phyloP scores from a whole-genome alignment of 2,329 filamentous ascomycete genomes.

The Fusarium sterilihyphosum region DNA sequence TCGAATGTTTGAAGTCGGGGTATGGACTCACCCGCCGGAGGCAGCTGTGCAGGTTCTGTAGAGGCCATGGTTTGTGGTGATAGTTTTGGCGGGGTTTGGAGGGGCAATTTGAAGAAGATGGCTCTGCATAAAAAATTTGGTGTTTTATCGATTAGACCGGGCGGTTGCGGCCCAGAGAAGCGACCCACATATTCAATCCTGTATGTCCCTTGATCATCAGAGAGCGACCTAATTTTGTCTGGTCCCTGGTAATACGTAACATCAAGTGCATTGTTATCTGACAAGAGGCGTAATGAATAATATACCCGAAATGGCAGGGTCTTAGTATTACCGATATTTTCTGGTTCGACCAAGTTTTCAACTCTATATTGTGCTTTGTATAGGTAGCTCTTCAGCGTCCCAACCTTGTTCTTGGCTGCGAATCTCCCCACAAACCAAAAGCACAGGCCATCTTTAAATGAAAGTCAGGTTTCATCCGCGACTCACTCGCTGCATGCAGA shows the following conservation, averaged over 20 bases:
- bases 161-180: not conserved
- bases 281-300: not conserved
- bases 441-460: slow-evolving; percentile 33
- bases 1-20: not conserved
- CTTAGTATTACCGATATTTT: not conserved
- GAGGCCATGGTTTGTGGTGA: slow-evolving; percentile 46
- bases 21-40: slow-evolving; percentile 44
- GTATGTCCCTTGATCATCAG: not conserved
- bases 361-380: slow-evolving; percentile 5
- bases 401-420: slow-evolving; percentile 22
- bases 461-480: slow-evolving; percentile 7
- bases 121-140: slow-evolving; percentile 44
- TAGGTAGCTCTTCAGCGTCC: not conserved
- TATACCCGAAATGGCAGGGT: too few species aligned
- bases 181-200: slow-evolving; percentile 3
- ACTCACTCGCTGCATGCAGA: slow-evolving; percentile 30
- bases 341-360: not conserved
- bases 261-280: not conserved
- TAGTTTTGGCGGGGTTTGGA: slow-evolving; percentile 45
- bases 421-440: slow-evolving; percentile 28
- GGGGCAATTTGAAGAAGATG: slow-evolving; percentile 40
- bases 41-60: slow-evolving; percentile 45
- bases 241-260: not conserved
- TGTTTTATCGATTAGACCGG: slow-evolving; percentile 33
- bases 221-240: not conserved